Evolutionary conservation across 2,329 filamentous ascomycete species (phyloP).

Genomic region (Phialophora chinensis): DNA sequence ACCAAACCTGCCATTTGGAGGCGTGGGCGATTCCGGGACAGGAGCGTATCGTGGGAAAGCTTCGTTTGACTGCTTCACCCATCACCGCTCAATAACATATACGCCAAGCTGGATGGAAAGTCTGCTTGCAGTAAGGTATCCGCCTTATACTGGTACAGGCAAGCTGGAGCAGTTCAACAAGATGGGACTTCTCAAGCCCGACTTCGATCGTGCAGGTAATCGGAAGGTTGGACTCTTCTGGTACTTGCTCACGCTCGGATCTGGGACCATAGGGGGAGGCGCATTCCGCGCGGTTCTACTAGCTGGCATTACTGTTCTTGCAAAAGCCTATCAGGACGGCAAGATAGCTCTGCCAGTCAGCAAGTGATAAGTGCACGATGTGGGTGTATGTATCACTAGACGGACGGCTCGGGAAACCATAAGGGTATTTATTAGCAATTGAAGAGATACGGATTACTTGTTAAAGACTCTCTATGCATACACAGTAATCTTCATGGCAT

Average conservation of each 20-base stretch:
- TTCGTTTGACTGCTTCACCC: conserved; percentile 67
- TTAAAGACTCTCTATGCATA: not conserved
- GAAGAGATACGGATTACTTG: not conserved
- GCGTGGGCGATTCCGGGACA: conserved; percentile 77
- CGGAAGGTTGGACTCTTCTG: conserved; percentile 35
- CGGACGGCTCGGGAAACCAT: conserved; percentile 6
- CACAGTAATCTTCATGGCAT: conserved; percentile 1
- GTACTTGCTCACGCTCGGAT: conserved; percentile 38
- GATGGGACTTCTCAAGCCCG: conserved; percentile 60
- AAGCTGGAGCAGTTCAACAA: conserved; percentile 60
- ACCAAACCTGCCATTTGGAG: conserved; percentile 77
- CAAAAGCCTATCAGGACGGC: conserved; percentile 18
- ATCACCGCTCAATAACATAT: conserved; percentile 63
- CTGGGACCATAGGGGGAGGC: conserved; percentile 29
- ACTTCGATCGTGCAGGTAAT: conserved; percentile 66
- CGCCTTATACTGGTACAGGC: conserved; percentile 59
- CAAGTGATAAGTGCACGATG: conserved; percentile 4
- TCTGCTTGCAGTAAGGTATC: conserved; percentile 64
- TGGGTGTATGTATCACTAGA: not conserved
- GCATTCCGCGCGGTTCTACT: conserved; percentile 27
- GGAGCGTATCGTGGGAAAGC: conserved; percentile 79
- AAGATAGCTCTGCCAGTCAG: conserved; percentile 1
- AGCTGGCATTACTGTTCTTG: conserved; percentile 22
- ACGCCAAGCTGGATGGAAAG: conserved; percentile 67
- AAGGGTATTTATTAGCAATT: conserved; percentile 1